Percentiles rank a stretch among this genome's conserved stretches.
These are phyloP conservation scores for Cordyceps farinosa DNA, from an alignment of 2,329 filamentous ascomycete species.

Conservation along the genomic window DNA sequence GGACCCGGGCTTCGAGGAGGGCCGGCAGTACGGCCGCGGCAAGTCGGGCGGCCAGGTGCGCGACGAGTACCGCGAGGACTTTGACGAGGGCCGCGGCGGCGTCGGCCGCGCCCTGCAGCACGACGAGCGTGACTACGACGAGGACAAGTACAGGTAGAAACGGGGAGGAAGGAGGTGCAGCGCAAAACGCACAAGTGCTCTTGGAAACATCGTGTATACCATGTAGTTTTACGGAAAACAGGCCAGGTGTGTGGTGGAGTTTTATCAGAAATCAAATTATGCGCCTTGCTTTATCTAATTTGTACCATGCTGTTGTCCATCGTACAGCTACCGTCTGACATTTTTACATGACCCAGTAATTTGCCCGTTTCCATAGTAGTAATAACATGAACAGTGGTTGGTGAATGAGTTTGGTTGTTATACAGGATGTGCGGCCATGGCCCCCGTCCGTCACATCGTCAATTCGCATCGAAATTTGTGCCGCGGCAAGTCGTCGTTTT, in stretches of 20 bases:
- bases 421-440: constrained; percentile 14
- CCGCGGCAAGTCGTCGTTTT: constrained; percentile 30
- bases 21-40: constrained; percentile 90
- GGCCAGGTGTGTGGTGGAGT: neutral
- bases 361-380: neutral
- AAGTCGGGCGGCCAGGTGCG: constrained; percentile 96
- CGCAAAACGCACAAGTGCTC: neutral
- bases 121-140: constrained; percentile 44
- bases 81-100: constrained; percentile 88
- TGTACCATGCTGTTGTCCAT: constrained; percentile 11
- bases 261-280: constrained; percentile 10
- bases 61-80: constrained; percentile 97
- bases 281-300: constrained; percentile 18
- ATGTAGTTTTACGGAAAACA: neutral
- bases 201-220: neutral
- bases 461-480: neutral
- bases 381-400: constrained; percentile 5
- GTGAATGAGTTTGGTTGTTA: constrained; percentile 14
- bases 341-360: neutral
- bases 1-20: constrained; percentile 93
- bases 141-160: constrained; percentile 29
- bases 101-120: constrained; percentile 71
- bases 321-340: constrained; percentile 13
- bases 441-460: constrained; percentile 9
- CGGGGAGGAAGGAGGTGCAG: neutral